These are phyloP conservation scores for Ceratocystis diversiconidia DNA, from an alignment of 2,329 filamentous ascomycete species.

Conservation along the genomic window DNA sequence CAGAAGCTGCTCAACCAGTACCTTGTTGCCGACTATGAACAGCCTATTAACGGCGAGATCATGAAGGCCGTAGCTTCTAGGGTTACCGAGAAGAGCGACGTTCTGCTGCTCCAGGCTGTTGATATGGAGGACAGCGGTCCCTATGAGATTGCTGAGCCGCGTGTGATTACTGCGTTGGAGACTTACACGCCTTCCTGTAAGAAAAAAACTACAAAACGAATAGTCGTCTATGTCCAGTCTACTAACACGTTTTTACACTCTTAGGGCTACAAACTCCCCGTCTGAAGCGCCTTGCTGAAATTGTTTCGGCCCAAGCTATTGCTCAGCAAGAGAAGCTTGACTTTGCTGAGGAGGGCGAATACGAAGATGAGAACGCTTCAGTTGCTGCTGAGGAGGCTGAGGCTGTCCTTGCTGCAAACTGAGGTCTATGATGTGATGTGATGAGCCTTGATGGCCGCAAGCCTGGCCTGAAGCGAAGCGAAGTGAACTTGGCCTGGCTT, in stretches of 20 bases:
- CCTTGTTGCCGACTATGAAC: conserved; percentile 94
- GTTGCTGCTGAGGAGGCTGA: conserved; percentile 18
- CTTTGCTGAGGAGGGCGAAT: conserved; percentile 29
- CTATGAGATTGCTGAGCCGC: conserved; percentile 94
- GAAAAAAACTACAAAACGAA: conserved; percentile 23
- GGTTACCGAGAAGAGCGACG: conserved; percentile 96
- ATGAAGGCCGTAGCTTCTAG: conserved; percentile 98
- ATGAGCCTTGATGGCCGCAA: not conserved
- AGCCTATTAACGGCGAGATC: conserved; percentile 98
- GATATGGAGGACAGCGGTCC: conserved; percentile 99
- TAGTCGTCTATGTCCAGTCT: conserved; percentile 21
- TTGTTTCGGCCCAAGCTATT: conserved; percentile 90
- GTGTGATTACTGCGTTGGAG: conserved; percentile 89
- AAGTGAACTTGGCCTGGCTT: not conserved
- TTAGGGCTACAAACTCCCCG: conserved; percentile 89
- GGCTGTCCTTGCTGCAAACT: conserved; percentile 17
- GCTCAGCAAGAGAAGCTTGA: conserved; percentile 84
- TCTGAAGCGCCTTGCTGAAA: conserved; percentile 91
- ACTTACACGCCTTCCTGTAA: conserved; percentile 96
- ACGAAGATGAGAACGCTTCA: conserved; percentile 35
- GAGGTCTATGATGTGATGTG: not conserved
- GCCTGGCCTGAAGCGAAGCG: too few species aligned
- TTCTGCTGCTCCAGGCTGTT: conserved; percentile 80
- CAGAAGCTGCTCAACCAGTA: conserved; percentile 99
- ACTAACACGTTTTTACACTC: conserved; percentile 7